A percentile compares a stretch with the other conserved stretches of the same genome.
phyloP scores from a whole-genome alignment of 495 filamentous ascomycete species.

The Neurospora sp. region DNA sequence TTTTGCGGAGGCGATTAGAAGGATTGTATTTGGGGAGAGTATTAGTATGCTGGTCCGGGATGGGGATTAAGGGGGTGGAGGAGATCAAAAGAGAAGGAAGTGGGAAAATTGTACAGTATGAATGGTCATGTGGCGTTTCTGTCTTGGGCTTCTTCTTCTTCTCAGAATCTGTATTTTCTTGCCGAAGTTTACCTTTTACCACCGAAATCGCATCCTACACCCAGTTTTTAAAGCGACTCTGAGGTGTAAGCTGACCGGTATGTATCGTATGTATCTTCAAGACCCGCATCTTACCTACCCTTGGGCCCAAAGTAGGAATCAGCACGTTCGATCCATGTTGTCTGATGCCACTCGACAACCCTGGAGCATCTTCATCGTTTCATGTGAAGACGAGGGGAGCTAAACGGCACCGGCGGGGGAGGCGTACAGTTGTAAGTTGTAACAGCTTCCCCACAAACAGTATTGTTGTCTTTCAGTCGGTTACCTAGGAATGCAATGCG shows the following conservation, averaged over 20 bases:
- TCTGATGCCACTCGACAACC: background rate
- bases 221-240: background rate
- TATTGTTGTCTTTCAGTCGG: background rate
- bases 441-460: background rate
- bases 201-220: background rate
- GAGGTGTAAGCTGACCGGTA: background rate
- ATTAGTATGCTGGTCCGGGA: constrained; percentile 79
- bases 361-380: background rate
- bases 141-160: background rate
- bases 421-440: background rate
- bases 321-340: background rate
- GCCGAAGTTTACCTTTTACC: background rate
- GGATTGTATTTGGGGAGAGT: constrained; percentile 95
- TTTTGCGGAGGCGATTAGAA: constrained; percentile 93
- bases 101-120: background rate
- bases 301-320: background rate
- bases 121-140: background rate
- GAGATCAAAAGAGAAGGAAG: background rate
- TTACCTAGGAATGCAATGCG: background rate
- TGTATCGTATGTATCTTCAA: background rate
- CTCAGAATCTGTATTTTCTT: background rate
- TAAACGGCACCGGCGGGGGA: background rate
- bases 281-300: background rate
- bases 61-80: background rate
- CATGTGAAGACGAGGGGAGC: background rate